Evolutionary conservation across 176 grass and related monocot genomes (phyloP).

Genomic region (Ensete ventricosum): DNA sequence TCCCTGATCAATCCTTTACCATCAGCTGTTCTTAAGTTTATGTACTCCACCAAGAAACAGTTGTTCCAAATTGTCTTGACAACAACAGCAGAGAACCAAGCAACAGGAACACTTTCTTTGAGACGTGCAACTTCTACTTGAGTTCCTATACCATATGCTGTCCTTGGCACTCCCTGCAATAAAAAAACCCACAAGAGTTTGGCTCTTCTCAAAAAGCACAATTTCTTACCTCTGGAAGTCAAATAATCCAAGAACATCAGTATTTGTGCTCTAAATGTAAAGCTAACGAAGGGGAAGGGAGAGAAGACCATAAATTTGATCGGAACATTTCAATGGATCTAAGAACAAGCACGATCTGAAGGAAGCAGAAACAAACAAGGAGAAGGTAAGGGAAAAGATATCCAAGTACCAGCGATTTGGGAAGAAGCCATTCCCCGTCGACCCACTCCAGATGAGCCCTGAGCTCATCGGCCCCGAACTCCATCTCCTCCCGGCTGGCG

Average conservation of each 20-base stretch:
- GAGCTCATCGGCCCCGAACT: not conserved
- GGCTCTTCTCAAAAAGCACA: too few relatives aligned
- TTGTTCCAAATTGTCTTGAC: slow-evolving; percentile 48
- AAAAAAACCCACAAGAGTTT: slow-evolving; percentile 29
- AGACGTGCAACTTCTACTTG: slow-evolving; percentile 15
- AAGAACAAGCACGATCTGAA: not conserved
- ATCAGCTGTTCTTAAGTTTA: slow-evolving; percentile 9
- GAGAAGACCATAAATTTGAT: too few relatives aligned
- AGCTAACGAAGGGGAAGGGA: too few relatives aligned
- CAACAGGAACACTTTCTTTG: not conserved
- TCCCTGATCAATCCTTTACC: slow-evolving; percentile 22
- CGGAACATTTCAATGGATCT: too few relatives aligned
- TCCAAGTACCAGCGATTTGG: not conserved
- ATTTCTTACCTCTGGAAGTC: too few relatives aligned
- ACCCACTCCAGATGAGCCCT: slow-evolving; percentile 56
- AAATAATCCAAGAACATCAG: too few relatives aligned
- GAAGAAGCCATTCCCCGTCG: slow-evolving; percentile 14
- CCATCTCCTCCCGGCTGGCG: slow-evolving; percentile 2
- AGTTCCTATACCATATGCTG: slow-evolving; percentile 4
- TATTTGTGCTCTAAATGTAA: too few relatives aligned
- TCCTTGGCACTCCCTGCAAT: not conserved
- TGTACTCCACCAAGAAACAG: slow-evolving; percentile 51
- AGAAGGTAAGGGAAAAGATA: not conserved
- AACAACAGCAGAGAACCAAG: slow-evolving; percentile 1
- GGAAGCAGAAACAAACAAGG: not conserved